Evolutionary conservation across 2,329 filamentous ascomycete genomes (phyloP).

Genomic region (Aschersonia sp.): DNA sequence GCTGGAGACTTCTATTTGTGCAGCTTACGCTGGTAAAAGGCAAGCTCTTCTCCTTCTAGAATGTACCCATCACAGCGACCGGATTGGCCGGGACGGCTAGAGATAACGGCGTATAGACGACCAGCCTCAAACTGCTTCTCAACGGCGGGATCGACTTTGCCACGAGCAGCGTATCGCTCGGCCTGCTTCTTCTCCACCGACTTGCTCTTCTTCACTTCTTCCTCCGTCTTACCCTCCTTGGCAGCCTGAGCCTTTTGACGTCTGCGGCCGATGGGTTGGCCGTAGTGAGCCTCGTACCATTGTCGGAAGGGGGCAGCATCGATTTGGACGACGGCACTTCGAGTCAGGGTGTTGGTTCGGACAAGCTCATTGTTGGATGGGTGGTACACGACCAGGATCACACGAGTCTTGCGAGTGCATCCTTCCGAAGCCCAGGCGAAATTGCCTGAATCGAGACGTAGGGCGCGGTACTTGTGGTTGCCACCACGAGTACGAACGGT

Average conservation of each 20-base stretch:
- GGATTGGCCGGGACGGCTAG: slow-evolving; percentile 90
- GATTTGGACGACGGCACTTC: slow-evolving; percentile 95
- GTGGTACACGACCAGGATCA: slow-evolving; percentile 97
- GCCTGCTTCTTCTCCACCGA: slow-evolving; percentile 93
- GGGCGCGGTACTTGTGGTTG: slow-evolving; percentile 99
- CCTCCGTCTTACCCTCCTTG: slow-evolving; percentile 44
- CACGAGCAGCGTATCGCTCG: slow-evolving; percentile 62
- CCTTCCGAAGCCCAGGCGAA: slow-evolving; percentile 99
- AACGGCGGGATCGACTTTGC: slow-evolving; percentile 85
- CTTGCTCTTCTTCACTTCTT: slow-evolving; percentile 88
- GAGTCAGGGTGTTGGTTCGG: slow-evolving; percentile 99
- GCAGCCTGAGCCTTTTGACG: slow-evolving; percentile 66
- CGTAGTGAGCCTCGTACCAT: slow-evolving; percentile 99
- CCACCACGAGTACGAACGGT: slow-evolving; percentile 94
- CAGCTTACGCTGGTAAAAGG: slow-evolving; percentile 99
- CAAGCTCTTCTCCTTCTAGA: slow-evolving; percentile 97
- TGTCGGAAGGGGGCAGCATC: slow-evolving; percentile 98
- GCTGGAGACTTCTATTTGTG: slow-evolving; percentile 61
- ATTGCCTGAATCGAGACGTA: slow-evolving; percentile 97
- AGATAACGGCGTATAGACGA: slow-evolving; percentile 87
- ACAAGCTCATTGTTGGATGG: slow-evolving; percentile 99
- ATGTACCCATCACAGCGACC: slow-evolving; percentile 96
- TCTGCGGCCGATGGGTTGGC: slow-evolving; percentile 73
- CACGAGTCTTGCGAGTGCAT: slow-evolving; percentile 95
- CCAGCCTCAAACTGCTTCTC: slow-evolving; percentile 99